Conservation (phyloP, 306 rosid genomes). For the Fragaria iinumae region DNA sequence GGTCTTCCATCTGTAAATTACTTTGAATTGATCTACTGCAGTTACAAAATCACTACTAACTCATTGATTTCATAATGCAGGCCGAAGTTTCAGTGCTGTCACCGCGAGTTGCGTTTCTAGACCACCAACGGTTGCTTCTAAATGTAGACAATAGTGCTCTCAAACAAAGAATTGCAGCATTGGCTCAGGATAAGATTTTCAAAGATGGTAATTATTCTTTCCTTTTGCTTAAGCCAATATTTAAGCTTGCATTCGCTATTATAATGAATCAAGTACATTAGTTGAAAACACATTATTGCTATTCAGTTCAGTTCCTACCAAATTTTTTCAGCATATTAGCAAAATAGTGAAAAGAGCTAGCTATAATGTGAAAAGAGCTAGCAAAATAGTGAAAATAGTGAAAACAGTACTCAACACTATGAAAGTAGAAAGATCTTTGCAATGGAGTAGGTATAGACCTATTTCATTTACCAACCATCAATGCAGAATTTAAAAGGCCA, state of each 20-base stretch:
- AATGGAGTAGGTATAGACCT: conserved; percentile 8
- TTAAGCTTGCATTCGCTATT: not conserved
- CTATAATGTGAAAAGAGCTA: not conserved
- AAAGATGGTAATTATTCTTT: conserved; percentile 62
- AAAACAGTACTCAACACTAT: not conserved
- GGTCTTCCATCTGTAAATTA: not conserved
- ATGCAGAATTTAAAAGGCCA: conserved; percentile 15
- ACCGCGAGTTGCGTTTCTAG: conserved; percentile 88
- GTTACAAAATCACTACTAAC: not conserved
- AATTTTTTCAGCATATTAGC: conserved; percentile 3
- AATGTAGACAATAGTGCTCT: conserved; percentile 95
- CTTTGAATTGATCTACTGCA: not conserved
- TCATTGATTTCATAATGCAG: conserved; percentile 34
- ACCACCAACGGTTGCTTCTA: conserved; percentile 89
- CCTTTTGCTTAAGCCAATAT: not conserved
- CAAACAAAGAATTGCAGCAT: conserved; percentile 93
- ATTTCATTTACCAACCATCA: conserved; percentile 29
- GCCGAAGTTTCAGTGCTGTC: conserved; percentile 89
- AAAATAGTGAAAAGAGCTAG: not conserved
- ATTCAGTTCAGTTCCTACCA: not conserved
- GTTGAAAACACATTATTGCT: not conserved
- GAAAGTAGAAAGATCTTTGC: not conserved
- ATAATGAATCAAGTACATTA: not conserved
- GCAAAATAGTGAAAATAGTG: no score
- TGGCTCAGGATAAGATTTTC: conserved; percentile 90